A percentile compares a stretch with the other conserved stretches of the same genome.
Conservation (phyloP, 2,329 filamentous ascomycete species). For the Pyrenochaeta sp. region DNA sequence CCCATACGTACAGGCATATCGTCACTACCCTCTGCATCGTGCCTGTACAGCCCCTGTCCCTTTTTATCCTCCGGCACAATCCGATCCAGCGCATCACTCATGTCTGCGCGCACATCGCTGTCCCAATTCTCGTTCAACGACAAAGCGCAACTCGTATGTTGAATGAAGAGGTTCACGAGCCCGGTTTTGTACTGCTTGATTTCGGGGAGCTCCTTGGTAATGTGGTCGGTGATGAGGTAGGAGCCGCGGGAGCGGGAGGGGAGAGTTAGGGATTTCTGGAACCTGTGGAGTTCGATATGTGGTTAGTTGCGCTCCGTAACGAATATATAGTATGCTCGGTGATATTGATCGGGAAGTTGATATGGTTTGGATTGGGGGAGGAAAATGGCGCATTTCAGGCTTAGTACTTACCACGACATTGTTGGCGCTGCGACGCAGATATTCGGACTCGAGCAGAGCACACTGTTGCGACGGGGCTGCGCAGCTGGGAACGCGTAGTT, state of each 20-base stretch:
- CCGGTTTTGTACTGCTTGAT: constrained; percentile 79
- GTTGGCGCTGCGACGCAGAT: constrained; percentile 30
- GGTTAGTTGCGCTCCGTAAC: neutral
- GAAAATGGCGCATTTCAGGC: no score
- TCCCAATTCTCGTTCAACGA: constrained; percentile 94
- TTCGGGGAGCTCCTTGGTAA: constrained; percentile 77
- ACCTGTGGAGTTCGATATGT: constrained; percentile 39
- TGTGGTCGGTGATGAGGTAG: constrained; percentile 85
- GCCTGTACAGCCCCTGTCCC: constrained; percentile 72
- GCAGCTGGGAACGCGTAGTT: constrained; percentile 35
- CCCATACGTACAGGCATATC: constrained; percentile 81
- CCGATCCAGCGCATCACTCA: constrained; percentile 91
- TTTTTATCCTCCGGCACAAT: constrained; percentile 81
- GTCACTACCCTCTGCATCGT: constrained; percentile 85
- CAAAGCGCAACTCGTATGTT: constrained; percentile 93
- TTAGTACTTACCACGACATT: constrained; percentile 42
- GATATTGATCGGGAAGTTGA: no score
- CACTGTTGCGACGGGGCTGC: constrained; percentile 26
- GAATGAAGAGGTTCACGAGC: constrained; percentile 83
- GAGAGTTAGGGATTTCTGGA: constrained; percentile 84
- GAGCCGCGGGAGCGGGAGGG: constrained; percentile 80
- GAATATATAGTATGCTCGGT: no score
- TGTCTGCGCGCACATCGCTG: constrained; percentile 85
- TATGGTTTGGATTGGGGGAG: neutral
- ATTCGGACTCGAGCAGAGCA: constrained; percentile 36